phyloP scores from a whole-genome alignment of 495 filamentous ascomycete genomes.

The Penicillium cataractarum region DNA sequence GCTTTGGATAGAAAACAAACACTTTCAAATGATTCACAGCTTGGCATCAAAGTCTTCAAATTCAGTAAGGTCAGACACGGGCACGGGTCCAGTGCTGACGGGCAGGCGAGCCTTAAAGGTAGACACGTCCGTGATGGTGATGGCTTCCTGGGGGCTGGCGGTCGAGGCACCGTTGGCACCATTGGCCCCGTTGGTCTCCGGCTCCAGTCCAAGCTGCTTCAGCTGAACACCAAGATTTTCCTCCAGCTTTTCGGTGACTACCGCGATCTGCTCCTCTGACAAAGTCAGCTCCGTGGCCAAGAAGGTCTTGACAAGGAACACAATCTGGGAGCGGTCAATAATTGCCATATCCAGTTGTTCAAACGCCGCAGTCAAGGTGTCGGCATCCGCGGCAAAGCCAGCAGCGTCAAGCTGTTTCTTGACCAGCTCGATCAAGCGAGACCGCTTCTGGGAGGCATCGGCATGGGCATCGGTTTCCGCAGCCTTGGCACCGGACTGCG shows the following conservation, averaged over 20 bases:
- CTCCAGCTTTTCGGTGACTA: constrained; percentile 50
- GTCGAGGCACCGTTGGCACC: constrained; percentile 37
- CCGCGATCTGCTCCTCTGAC: constrained; percentile 43
- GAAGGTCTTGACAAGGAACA: constrained; percentile 51
- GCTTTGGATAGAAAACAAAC: constrained; percentile 10
- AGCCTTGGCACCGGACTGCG: constrained; percentile 59
- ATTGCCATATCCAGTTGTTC: constrained; percentile 49
- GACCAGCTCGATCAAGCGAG: constrained; percentile 53
- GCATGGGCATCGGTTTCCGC: constrained; percentile 33
- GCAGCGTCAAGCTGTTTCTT: constrained; percentile 54
- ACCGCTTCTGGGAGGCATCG: constrained; percentile 54
- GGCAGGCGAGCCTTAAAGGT: constrained; percentile 74
- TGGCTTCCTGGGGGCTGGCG: constrained; percentile 30
- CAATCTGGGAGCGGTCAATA: constrained; percentile 46
- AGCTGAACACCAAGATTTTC: constrained; percentile 42
- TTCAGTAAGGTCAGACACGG: constrained; percentile 74
- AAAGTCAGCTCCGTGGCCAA: constrained; percentile 51
- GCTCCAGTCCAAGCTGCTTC: constrained; percentile 45
- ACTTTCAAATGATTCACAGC: constrained; percentile 51
- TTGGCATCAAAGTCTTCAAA: constrained; percentile 83
- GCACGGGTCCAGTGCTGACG: constrained; percentile 68
- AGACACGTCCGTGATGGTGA: constrained; percentile 70
- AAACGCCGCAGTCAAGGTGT: constrained; percentile 48
- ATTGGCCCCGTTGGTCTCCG: constrained; percentile 28
- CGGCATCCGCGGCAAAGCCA: constrained; percentile 49